Evolutionary conservation across 1,284 basidiomycete genomes (phyloP).

Genomic region (Papiliotrema terrestris): DNA sequence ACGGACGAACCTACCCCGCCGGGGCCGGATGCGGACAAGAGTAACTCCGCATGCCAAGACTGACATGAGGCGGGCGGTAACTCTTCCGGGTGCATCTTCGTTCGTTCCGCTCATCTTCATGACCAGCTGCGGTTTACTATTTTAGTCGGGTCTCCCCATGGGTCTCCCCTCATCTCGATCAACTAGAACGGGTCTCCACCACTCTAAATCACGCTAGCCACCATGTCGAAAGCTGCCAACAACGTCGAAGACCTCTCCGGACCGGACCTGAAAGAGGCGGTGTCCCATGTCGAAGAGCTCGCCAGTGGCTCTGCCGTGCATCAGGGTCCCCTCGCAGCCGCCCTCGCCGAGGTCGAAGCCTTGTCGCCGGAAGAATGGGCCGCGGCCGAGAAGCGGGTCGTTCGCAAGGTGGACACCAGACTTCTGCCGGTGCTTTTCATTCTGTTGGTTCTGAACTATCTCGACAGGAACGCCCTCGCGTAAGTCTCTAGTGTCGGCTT

Average conservation of each 20-base stretch:
- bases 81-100: no score
- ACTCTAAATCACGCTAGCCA: background rate
- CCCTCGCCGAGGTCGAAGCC: slow-evolving; percentile 14
- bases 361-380: slow-evolving; percentile 18
- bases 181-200: background rate
- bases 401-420: slow-evolving; percentile 28
- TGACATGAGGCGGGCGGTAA: no score
- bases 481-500: background rate
- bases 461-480: slow-evolving; percentile 41
- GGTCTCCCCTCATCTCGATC: background rate
- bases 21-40: no score
- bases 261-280: slow-evolving; percentile 7
- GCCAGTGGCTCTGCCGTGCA: background rate
- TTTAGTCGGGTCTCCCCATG: background rate
- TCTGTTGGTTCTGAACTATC: slow-evolving; percentile 40
- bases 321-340: slow-evolving; percentile 1
- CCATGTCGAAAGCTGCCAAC: background rate
- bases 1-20: no score
- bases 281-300: slow-evolving; percentile 5
- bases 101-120: background rate
- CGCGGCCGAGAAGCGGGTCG: slow-evolving; percentile 18
- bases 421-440: slow-evolving; percentile 27
- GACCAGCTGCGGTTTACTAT: background rate
- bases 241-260: background rate
- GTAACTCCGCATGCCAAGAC: no score